phyloP scores from a whole-genome alignment of 2,329 filamentous ascomycete genomes.

The Diaporthe citriasiana region DNA sequence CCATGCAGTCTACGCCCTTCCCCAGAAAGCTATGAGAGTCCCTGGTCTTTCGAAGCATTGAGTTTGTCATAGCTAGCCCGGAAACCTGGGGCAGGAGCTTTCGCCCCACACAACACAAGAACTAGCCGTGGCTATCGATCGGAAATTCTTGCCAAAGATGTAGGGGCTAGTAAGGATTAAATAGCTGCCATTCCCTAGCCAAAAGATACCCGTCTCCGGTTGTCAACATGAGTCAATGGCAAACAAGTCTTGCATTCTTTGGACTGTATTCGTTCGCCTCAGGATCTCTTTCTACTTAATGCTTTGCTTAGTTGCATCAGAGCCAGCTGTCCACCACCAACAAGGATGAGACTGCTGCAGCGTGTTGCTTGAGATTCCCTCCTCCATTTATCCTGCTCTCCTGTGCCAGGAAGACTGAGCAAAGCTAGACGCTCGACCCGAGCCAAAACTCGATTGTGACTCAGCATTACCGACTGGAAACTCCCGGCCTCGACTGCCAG shows the following conservation, averaged over 20 bases:
- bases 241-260: background rate
- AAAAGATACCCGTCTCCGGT: background rate
- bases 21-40: background rate
- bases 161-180: conserved; percentile 4
- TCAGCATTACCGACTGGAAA: background rate
- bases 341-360: background rate
- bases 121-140: conserved; percentile 17
- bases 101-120: conserved; percentile 6
- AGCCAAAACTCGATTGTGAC: background rate
- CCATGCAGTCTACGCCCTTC: conserved; percentile 24
- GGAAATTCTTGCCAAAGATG: conserved; percentile 9
- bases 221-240: background rate
- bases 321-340: background rate
- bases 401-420: background rate
- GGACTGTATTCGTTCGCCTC: background rate
- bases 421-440: background rate
- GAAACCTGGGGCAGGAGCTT: conserved; percentile 5
- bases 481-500: background rate
- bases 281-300: background rate
- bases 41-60: background rate
- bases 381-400: background rate
- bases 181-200: background rate
- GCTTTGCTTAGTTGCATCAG: background rate
- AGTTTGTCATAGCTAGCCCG: conserved; percentile 15
- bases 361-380: background rate